A percentile compares a stretch with the other conserved stretches of the same genome.
Evolutionary conservation across 805 yeast genomes (phyloP).

Genomic region (Kazachstania kunashirensis): DNA sequence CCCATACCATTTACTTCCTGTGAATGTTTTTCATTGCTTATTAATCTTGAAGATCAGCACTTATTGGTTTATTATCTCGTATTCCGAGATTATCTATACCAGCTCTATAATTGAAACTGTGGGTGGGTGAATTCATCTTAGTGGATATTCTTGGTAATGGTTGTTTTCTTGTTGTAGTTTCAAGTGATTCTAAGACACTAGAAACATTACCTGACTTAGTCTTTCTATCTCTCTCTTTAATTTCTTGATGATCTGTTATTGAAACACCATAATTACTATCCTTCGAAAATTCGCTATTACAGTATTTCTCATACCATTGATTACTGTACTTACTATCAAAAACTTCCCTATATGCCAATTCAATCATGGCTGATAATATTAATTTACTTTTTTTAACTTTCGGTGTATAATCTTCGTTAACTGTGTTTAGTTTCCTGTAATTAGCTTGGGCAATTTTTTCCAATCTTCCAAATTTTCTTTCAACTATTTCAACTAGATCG

Average conservation of each 20-base stretch:
- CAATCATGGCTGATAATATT: slow-evolving; percentile 59
- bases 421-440: slow-evolving; percentile 18
- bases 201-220: neutral
- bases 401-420: slow-evolving; percentile 1
- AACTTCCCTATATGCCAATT: slow-evolving; percentile 61
- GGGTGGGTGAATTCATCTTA: slow-evolving; percentile 8
- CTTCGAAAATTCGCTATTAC: slow-evolving; percentile 12
- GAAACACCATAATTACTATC: slow-evolving; percentile 6
- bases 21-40: slow-evolving; percentile 52
- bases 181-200: slow-evolving; percentile 1
- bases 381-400: slow-evolving; percentile 6
- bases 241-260: neutral
- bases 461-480: slow-evolving; percentile 49
- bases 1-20: slow-evolving; percentile 75
- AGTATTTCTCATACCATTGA: slow-evolving; percentile 43
- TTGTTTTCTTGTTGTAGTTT: neutral
- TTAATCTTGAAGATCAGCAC: slow-evolving; percentile 76
- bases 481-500: slow-evolving; percentile 73
- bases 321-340: slow-evolving; percentile 33
- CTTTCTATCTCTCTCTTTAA: slow-evolving; percentile 15
- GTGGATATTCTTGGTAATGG: neutral
- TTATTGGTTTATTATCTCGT: slow-evolving; percentile 69
- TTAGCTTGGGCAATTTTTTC: slow-evolving; percentile 29
- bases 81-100: slow-evolving; percentile 82
- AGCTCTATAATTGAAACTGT: slow-evolving; percentile 78